Conservation (phyloP, 352 stramenopile genomes). For the Saprolegnia diclina region DNA sequence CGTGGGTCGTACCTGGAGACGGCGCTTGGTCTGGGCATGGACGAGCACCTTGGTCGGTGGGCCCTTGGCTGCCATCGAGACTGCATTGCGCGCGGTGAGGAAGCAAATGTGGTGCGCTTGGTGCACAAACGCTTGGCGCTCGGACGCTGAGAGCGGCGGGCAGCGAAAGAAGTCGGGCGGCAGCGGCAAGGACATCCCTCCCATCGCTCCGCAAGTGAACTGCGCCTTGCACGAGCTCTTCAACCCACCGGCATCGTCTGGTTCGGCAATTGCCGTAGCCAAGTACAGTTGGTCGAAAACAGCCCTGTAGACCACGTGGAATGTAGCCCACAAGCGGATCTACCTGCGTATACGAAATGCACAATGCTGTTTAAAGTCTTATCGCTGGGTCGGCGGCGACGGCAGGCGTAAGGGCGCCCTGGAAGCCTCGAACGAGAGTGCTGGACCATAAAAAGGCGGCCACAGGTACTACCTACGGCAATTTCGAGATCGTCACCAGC, state of each 20-base stretch:
- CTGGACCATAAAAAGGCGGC: too few relatives aligned
- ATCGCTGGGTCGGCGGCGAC: too few relatives aligned
- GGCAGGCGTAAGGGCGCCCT: too few relatives aligned
- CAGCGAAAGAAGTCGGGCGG: constrained; percentile 65
- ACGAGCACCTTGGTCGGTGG: not conserved
- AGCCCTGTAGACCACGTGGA: not conserved
- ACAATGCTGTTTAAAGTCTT: too few relatives aligned
- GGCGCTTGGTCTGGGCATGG: not conserved
- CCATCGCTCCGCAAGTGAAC: not conserved
- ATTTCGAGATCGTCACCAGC: too few relatives aligned
- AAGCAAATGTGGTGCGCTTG: constrained; percentile 73
- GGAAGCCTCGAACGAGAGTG: too few relatives aligned
- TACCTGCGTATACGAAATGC: too few relatives aligned
- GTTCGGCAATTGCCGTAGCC: constrained; percentile 2
- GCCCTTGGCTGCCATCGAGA: constrained; percentile 3
- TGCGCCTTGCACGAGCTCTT: not conserved
- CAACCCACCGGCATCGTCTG: not conserved
- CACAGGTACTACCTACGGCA: too few relatives aligned
- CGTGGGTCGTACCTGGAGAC: not conserved
- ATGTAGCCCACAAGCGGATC: too few relatives aligned
- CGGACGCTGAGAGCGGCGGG: constrained; percentile 50
- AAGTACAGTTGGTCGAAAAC: not conserved
- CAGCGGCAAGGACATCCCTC: constrained; percentile 39
- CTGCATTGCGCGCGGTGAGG: constrained; percentile 61
- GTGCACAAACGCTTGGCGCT: constrained; percentile 58